Conservation (phyloP, 2,329 filamentous ascomycete species). For the Parascedosporium putredinis region DNA sequence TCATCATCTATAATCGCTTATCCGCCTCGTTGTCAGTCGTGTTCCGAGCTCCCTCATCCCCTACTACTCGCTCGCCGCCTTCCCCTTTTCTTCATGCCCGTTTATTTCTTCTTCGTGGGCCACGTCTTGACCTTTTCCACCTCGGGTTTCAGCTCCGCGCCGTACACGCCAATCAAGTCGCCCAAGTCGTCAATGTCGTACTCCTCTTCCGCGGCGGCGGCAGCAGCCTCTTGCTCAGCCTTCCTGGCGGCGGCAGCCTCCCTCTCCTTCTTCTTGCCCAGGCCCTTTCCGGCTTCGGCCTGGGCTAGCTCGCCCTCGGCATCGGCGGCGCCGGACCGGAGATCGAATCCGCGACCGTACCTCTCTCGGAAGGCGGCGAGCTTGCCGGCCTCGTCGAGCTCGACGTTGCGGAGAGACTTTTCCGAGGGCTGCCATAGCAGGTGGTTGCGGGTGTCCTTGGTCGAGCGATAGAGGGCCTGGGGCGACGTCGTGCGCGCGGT, state of each 20-base stretch:
- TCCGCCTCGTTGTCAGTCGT: too few relatives aligned
- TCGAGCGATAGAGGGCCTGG: constrained; percentile 42
- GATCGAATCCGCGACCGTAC: constrained; percentile 79
- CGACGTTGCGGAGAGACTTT: constrained; percentile 72
- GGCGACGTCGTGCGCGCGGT: constrained; percentile 70
- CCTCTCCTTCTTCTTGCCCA: constrained; percentile 9
- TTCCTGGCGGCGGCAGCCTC: constrained; percentile 1
- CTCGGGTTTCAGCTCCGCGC: constrained; percentile 14
- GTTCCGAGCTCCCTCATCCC: background rate
- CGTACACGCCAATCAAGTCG: constrained; percentile 44
- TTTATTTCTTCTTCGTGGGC: constrained; percentile 30
- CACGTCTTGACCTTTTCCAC: constrained; percentile 20
- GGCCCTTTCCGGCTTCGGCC: constrained; percentile 13
- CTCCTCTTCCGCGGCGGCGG: constrained; percentile 15
- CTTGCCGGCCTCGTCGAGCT: constrained; percentile 89
- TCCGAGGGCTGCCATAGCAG: constrained; percentile 83
- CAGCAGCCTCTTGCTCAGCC: constrained; percentile 15
- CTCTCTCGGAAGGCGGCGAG: constrained; percentile 75
- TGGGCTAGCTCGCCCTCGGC: constrained; percentile 15
- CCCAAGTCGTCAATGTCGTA: constrained; percentile 24
- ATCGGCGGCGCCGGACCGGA: constrained; percentile 22
- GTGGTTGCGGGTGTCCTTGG: constrained; percentile 83
- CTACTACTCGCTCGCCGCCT: too few relatives aligned
- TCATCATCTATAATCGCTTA: too few relatives aligned
- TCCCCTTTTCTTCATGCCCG: too few relatives aligned